Conservation (phyloP, 768 basidiomycete genomes). For the Lactarius vividus region DNA sequence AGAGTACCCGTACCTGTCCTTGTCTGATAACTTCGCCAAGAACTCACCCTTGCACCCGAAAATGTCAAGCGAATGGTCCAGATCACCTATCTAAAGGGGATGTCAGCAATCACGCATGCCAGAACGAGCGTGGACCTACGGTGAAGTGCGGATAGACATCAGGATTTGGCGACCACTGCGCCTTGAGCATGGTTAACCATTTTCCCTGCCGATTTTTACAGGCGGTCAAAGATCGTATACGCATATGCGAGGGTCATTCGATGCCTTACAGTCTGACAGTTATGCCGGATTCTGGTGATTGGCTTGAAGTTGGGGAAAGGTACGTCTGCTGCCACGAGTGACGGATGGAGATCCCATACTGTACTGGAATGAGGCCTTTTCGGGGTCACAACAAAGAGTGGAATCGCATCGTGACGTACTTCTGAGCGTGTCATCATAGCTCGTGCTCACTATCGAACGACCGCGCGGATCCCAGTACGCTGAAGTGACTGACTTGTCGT, state of each 20-base stretch:
- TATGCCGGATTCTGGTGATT: slow-evolving; percentile 60
- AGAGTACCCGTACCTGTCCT: slow-evolving; percentile 52
- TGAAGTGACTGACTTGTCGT: slow-evolving; percentile 76
- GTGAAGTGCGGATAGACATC: slow-evolving; percentile 83
- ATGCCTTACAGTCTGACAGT: slow-evolving; percentile 71
- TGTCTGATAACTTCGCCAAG: slow-evolving; percentile 51
- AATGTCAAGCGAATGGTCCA: slow-evolving; percentile 77
- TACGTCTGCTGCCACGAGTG: slow-evolving; percentile 44
- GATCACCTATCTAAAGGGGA: slow-evolving; percentile 58
- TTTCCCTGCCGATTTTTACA: slow-evolving; percentile 51
- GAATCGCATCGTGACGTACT: slow-evolving; percentile 43
- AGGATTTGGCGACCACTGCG: slow-evolving; percentile 76
- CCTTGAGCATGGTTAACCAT: slow-evolving; percentile 77
- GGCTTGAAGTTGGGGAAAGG: slow-evolving; percentile 64
- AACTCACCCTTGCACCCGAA: slow-evolving; percentile 76
- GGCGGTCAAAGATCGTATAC: neutral
- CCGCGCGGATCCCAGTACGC: slow-evolving; percentile 87
- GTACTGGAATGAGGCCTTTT: neutral
- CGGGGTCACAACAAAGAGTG: neutral
- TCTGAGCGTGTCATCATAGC: slow-evolving; percentile 76
- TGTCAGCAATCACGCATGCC: neutral
- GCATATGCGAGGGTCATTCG: neutral
- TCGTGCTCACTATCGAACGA: slow-evolving; percentile 75
- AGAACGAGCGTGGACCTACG: slow-evolving; percentile 39
- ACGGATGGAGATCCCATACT: slow-evolving; percentile 77